These are phyloP conservation scores for Pythium angustatum DNA, from an alignment of 352 stramenopile genomes.

Conservation along the genomic window DNA sequence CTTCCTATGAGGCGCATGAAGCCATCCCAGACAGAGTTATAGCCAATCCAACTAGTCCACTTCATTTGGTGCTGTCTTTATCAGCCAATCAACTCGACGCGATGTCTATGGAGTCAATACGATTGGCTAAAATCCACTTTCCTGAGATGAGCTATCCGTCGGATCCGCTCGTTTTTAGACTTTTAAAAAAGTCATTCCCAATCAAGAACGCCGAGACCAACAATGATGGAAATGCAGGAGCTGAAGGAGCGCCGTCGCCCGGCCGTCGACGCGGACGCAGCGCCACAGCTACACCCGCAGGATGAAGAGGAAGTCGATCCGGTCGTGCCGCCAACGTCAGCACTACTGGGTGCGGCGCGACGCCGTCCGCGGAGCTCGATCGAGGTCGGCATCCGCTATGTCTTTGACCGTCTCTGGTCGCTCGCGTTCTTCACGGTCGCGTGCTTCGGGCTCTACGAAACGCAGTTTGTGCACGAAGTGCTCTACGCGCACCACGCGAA, in stretches of 20 bases:
- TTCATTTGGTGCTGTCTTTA: not conserved
- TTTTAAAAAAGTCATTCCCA: slow-evolving; percentile 1
- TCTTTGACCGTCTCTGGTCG: slow-evolving; percentile 61
- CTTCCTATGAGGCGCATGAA: not conserved
- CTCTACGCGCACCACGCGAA: slow-evolving; percentile 54
- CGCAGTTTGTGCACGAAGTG: slow-evolving; percentile 54
- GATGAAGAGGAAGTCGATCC: slow-evolving; percentile 42
- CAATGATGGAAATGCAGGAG: slow-evolving; percentile 67
- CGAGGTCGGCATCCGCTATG: slow-evolving; percentile 41
- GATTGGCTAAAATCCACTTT: not conserved
- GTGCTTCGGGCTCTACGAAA: slow-evolving; percentile 55
- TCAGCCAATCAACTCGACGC: not conserved
- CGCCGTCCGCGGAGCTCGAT: slow-evolving; percentile 28
- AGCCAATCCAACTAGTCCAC: not conserved
- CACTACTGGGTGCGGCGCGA: slow-evolving; percentile 17
- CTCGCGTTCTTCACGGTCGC: slow-evolving; percentile 56
- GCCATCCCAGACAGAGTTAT: too few relatives aligned
- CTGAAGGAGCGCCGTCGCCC: slow-evolving; percentile 45
- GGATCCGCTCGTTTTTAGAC: not conserved
- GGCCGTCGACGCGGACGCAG: not conserved
- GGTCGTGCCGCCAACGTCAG: slow-evolving; percentile 31
- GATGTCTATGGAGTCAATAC: not conserved
- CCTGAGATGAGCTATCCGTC: not conserved
- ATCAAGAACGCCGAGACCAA: not conserved
- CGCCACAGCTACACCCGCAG: too few relatives aligned